A percentile compares a stretch with the other conserved stretches of the same genome.
Conservation (phyloP, 805 yeast genomes). For the Zygoascus flipseniorum region DNA sequence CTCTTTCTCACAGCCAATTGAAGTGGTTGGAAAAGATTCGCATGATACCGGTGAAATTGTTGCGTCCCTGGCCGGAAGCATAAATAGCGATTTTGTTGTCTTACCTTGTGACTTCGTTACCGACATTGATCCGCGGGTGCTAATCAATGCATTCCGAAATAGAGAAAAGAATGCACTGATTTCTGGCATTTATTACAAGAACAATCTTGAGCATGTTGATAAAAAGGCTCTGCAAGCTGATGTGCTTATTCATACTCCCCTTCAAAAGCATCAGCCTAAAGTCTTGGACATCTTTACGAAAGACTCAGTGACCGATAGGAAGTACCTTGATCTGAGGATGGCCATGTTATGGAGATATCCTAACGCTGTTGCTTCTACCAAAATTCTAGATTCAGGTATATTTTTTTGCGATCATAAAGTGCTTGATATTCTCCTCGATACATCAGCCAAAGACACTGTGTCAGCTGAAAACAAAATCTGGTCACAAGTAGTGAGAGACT, state of each 20-base stretch:
- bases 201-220: constrained; percentile 67
- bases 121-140: constrained; percentile 80
- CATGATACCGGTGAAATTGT: constrained; percentile 17
- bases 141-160: constrained; percentile 76
- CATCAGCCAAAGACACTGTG: constrained; percentile 18
- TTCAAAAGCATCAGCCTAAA: constrained; percentile 28
- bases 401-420: constrained; percentile 53
- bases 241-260: constrained; percentile 40
- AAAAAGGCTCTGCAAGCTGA: constrained; percentile 61
- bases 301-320: constrained; percentile 60
- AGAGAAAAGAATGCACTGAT: constrained; percentile 59
- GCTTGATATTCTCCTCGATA: constrained; percentile 39
- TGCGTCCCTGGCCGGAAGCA: constrained; percentile 6
- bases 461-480: constrained; percentile 8
- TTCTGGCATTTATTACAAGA: constrained; percentile 61
- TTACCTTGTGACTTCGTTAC: constrained; percentile 93
- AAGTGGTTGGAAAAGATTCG: constrained; percentile 10
- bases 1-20: constrained; percentile 6
- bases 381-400: constrained; percentile 64
- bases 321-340: constrained; percentile 68
- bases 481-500: constrained; percentile 55
- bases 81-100: constrained; percentile 54
- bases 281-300: constrained; percentile 67
- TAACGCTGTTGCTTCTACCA: constrained; percentile 64
- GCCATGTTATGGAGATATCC: constrained; percentile 89